Percentiles rank a stretch among this genome's conserved stretches.
phyloP scores from a whole-genome alignment of 805 yeast species.

The Candida qinlingensis region DNA sequence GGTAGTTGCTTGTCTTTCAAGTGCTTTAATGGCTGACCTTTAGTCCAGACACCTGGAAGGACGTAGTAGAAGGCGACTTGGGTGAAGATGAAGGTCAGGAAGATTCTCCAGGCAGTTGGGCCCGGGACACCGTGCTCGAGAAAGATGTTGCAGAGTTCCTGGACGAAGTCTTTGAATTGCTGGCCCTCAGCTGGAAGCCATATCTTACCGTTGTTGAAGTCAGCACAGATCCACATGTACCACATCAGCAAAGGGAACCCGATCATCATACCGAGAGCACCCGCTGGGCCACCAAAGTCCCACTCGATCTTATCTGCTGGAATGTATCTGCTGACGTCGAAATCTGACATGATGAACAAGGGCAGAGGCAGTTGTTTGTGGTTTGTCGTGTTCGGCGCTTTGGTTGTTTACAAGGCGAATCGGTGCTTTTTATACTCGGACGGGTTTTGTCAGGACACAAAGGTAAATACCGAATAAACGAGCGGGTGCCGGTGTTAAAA shows the following conservation, averaged over 20 bases:
- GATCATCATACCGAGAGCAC: constrained; percentile 85
- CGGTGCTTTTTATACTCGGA: no score
- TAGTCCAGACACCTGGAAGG: constrained; percentile 91
- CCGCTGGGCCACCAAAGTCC: constrained; percentile 92
- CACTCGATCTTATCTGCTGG: constrained; percentile 56
- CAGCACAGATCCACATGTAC: constrained; percentile 92
- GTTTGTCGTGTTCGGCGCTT: no score
- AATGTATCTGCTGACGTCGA: constrained; percentile 26
- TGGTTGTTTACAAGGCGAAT: no score
- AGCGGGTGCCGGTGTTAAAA: no score
- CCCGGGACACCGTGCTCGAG: constrained; percentile 55
- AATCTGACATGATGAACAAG: neutral
- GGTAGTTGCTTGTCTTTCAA: constrained; percentile 76
- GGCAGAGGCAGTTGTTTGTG: no score
- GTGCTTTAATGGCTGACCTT: constrained; percentile 90
- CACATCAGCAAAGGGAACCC: constrained; percentile 94
- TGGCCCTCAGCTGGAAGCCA: constrained; percentile 63
- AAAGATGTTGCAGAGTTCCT: constrained; percentile 40
- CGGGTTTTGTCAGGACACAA: no score
- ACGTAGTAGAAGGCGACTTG: constrained; percentile 76
- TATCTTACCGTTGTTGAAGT: constrained; percentile 67
- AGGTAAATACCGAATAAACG: no score
- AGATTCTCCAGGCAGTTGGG: constrained; percentile 58
- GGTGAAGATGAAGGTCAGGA: constrained; percentile 58
- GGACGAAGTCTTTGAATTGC: constrained; percentile 38